Percentiles rank a stretch among this genome's conserved stretches.
phyloP scores from a whole-genome alignment of 768 basidiomycete species.

The Boletus subcaerulescens region DNA sequence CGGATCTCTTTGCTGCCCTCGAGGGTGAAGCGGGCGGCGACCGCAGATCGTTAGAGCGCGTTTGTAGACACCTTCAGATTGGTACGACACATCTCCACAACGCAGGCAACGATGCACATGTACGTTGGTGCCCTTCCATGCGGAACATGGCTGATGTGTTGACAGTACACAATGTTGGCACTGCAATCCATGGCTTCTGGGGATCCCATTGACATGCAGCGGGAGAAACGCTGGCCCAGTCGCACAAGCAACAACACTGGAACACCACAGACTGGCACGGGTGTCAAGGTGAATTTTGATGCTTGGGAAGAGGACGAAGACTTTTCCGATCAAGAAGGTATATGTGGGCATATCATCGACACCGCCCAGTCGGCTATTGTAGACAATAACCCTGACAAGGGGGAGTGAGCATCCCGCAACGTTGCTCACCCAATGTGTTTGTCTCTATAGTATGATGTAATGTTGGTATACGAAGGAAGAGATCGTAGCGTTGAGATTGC shows the following conservation, averaged over 20 bases:
- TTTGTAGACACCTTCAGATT: conserved; percentile 63
- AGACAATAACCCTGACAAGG: conserved; percentile 3
- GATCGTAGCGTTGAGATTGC: conserved; percentile 1
- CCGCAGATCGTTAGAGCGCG: conserved; percentile 54
- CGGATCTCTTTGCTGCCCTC: conserved; percentile 71
- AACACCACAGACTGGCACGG: conserved; percentile 23
- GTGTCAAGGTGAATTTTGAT: conserved; percentile 55
- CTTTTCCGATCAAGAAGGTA: conserved; percentile 44
- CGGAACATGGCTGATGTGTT: background rate
- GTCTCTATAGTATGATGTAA: conserved; percentile 6
- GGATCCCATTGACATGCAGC: conserved; percentile 68
- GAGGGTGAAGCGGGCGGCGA: conserved; percentile 56
- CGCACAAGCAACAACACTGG: conserved; percentile 35
- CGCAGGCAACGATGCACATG: conserved; percentile 84
- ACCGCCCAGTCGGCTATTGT: conserved; percentile 1
- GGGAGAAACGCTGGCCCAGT: conserved; percentile 77
- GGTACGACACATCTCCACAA: conserved; percentile 64
- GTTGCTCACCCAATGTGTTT: background rate
- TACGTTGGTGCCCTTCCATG: conserved; percentile 32
- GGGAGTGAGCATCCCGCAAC: background rate
- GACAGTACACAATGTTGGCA: conserved; percentile 69
- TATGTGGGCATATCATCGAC: conserved; percentile 26
- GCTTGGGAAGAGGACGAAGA: conserved; percentile 57
- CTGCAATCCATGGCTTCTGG: conserved; percentile 72
- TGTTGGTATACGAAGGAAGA: conserved; percentile 6